Conservation (phyloP, 768 basidiomycete species). For the Omphalotus guepiniiformis region DNA sequence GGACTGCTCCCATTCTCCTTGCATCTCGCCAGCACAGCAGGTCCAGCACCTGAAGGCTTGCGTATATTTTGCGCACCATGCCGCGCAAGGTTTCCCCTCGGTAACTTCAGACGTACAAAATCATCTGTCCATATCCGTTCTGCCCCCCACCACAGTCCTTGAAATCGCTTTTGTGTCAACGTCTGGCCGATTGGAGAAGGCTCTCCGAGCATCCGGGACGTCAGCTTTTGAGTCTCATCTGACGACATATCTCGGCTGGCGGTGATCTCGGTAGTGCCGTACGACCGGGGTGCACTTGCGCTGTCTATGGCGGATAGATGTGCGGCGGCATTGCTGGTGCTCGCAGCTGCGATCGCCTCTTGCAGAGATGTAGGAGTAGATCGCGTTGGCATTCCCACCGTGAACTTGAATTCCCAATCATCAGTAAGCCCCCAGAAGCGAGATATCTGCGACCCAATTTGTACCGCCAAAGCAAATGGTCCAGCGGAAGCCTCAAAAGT, state of each 20-base stretch:
- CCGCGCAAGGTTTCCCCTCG: constrained; percentile 64
- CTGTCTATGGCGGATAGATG: too few relatives aligned
- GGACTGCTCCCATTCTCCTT: constrained; percentile 13
- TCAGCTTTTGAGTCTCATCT: constrained; percentile 15
- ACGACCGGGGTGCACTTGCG: neutral
- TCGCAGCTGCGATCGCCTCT: constrained; percentile 5
- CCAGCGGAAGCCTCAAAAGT: constrained; percentile 51
- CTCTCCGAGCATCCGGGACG: constrained; percentile 18
- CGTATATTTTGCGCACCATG: constrained; percentile 55
- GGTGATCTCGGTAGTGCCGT: constrained; percentile 9
- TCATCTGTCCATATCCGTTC: constrained; percentile 89
- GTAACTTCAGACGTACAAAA: constrained; percentile 72
- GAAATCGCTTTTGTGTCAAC: constrained; percentile 55
- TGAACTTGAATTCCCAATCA: constrained; percentile 60
- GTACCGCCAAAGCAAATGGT: constrained; percentile 66
- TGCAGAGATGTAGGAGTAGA: constrained; percentile 11
- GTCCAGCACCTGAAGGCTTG: constrained; percentile 59
- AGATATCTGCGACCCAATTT: constrained; percentile 62
- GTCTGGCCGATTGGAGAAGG: constrained; percentile 18
- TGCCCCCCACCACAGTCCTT: constrained; percentile 87
- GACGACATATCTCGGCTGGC: constrained; percentile 9
- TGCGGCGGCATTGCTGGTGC: constrained; percentile 1
- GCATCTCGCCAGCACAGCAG: constrained; percentile 23
- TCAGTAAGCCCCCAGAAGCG: constrained; percentile 71
- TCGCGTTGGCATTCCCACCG: constrained; percentile 21